These are phyloP conservation scores for Trametes coccinea DNA, from an alignment of 768 basidiomycete species.

Conservation along the genomic window DNA sequence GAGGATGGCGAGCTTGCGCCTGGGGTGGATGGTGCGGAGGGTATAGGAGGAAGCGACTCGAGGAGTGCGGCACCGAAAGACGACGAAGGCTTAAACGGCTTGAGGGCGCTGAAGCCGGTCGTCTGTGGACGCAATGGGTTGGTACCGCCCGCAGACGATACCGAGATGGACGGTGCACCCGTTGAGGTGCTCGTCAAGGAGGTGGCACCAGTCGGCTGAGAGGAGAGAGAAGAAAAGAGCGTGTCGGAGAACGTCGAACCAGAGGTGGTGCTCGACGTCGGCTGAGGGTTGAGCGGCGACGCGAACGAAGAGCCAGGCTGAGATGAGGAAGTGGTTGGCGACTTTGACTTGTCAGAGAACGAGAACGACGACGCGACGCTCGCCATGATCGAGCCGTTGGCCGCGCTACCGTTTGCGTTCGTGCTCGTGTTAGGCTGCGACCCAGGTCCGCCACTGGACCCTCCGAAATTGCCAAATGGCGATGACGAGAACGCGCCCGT, in stretches of 20 bases:
- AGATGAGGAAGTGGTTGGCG: slow-evolving; percentile 1
- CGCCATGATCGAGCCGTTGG: slow-evolving; percentile 53
- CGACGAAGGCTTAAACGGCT: slow-evolving; percentile 55
- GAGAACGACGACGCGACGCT: slow-evolving; percentile 75
- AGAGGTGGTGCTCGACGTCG: slow-evolving; percentile 37
- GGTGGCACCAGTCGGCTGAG: slow-evolving; percentile 52
- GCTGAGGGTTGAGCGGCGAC: slow-evolving; percentile 24
- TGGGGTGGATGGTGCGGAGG: slow-evolving; percentile 54
- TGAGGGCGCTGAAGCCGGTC: slow-evolving; percentile 53
- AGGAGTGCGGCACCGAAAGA: slow-evolving; percentile 54
- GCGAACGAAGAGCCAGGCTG: slow-evolving; percentile 4
- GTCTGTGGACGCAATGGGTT: slow-evolving; percentile 44
- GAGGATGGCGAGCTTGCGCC: slow-evolving; percentile 24
- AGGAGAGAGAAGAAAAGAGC: slow-evolving; percentile 47
- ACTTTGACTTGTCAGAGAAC: slow-evolving; percentile 38
- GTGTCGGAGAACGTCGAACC: slow-evolving; percentile 51
- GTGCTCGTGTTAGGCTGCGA: slow-evolving; percentile 20
- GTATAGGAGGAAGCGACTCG: slow-evolving; percentile 63
- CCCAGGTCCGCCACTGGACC: background rate
- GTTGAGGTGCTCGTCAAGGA: slow-evolving; percentile 31
- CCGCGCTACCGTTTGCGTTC: slow-evolving; percentile 9
- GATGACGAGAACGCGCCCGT: slow-evolving; percentile 13
- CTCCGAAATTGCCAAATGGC: slow-evolving; percentile 10
- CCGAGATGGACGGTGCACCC: slow-evolving; percentile 35
- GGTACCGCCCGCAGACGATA: slow-evolving; percentile 22